These are phyloP conservation scores for Pichia kluyveri DNA, from an alignment of 805 yeast genomes.

Conservation along the genomic window DNA sequence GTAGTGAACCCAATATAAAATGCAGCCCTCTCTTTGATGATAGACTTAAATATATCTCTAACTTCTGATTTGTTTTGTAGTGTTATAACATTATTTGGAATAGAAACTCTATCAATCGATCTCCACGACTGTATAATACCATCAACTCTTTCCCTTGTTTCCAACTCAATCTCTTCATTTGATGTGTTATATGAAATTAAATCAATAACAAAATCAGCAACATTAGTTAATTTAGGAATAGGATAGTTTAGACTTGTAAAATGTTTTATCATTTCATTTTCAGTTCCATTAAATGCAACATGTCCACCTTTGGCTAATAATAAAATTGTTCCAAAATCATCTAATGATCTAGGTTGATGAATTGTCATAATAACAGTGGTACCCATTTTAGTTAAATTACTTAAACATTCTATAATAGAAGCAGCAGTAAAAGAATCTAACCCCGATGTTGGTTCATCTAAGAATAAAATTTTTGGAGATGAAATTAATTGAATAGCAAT, in stretches of 20 bases:
- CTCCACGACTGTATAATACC: slow-evolving; percentile 32
- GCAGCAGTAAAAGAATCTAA: slow-evolving; percentile 73
- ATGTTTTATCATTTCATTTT: slow-evolving; percentile 36
- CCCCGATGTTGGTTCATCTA: slow-evolving; percentile 90
- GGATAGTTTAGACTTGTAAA: slow-evolving; percentile 41
- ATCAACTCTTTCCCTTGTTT: slow-evolving; percentile 33
- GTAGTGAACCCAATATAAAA: slow-evolving; percentile 28
- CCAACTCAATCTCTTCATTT: slow-evolving; percentile 30
- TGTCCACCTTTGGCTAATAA: slow-evolving; percentile 65
- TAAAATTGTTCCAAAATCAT: slow-evolving; percentile 60
- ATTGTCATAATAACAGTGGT: slow-evolving; percentile 68
- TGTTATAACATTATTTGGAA: neutral
- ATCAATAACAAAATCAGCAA: slow-evolving; percentile 72
- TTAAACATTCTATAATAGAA: slow-evolving; percentile 53
- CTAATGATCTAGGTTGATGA: slow-evolving; percentile 73
- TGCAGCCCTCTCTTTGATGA: slow-evolving; percentile 23
- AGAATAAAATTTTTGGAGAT: slow-evolving; percentile 58
- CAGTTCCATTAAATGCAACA: slow-evolving; percentile 59
- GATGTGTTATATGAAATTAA: slow-evolving; percentile 51
- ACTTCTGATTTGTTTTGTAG: slow-evolving; percentile 13
- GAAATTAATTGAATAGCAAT: slow-evolving; percentile 72
- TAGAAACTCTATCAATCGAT: neutral
- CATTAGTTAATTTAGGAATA: slow-evolving; percentile 53
- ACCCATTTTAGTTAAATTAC: slow-evolving; percentile 46
- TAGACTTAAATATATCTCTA: slow-evolving; percentile 19